These are phyloP conservation scores for Anethum foeniculum DNA, from an alignment of 140 eudicot genomes.

Conservation along the genomic window DNA sequence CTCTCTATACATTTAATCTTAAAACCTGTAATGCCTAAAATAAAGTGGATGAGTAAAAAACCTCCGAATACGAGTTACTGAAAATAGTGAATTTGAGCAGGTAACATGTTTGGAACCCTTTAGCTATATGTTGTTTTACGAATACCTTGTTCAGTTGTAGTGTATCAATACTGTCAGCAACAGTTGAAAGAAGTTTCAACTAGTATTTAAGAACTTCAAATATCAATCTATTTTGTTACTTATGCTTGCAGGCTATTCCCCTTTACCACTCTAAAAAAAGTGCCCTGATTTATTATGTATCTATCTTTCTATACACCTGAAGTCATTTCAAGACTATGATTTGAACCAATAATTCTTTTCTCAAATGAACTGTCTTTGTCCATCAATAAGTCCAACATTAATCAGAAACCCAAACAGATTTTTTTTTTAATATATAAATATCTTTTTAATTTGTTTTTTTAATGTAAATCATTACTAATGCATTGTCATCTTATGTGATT, in stretches of 20 bases:
- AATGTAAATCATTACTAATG: too few relatives aligned
- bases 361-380: neutral
- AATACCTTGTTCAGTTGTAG: neutral
- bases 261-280: neutral
- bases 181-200: neutral
- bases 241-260: neutral
- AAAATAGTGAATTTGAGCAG: neutral
- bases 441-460: neutral
- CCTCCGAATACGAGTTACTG: neutral
- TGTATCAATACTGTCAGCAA: slow-evolving; percentile 1
- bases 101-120: neutral
- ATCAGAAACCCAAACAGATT: neutral
- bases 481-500: too few relatives aligned
- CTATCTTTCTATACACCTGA: neutral
- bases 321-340: neutral
- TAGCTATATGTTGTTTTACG: neutral
- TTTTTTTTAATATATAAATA: too few relatives aligned
- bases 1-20: neutral
- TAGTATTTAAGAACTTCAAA: neutral
- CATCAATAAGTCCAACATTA: neutral
- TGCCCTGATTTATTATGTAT: too few relatives aligned
- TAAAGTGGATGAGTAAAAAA: neutral
- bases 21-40: neutral
- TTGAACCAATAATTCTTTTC: neutral
- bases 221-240: neutral